Conservation (phyloP, 2,329 filamentous ascomycete genomes). For the Cercospora citrullina region DNA sequence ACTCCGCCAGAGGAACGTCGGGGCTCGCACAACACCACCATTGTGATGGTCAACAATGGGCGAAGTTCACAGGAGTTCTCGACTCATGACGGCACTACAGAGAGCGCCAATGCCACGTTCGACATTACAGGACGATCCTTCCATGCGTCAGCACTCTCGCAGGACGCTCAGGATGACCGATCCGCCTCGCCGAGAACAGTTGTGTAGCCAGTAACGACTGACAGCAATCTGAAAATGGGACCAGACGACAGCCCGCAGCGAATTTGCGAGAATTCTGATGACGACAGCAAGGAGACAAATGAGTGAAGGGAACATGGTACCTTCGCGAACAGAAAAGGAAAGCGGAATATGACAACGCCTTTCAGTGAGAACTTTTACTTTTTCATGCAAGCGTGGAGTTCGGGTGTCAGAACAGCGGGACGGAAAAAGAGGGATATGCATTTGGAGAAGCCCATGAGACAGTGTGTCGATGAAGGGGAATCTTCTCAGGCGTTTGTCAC, state of each 20-base stretch:
- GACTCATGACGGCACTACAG: conserved; percentile 1
- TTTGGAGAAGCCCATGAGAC: neutral
- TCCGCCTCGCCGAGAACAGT: neutral
- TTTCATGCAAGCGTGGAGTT: conserved; percentile 1
- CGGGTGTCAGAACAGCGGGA: neutral
- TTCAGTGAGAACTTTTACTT: neutral
- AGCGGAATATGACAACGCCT: neutral
- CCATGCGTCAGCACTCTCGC: neutral
- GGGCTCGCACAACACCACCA: conserved; percentile 18
- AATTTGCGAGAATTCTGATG: no score
- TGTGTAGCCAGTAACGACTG: neutral
- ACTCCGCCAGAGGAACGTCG: conserved; percentile 14
- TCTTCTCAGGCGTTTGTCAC: neutral
- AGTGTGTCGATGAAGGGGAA: conserved; percentile 13
- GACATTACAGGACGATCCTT: conserved; percentile 6
- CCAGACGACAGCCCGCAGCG: no score
- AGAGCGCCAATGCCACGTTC: conserved; percentile 2
- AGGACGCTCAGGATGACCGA: neutral
- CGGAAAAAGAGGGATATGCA: neutral
- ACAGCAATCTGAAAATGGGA: no score
- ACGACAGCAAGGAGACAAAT: no score
- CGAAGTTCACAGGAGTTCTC: neutral
- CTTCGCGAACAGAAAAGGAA: neutral
- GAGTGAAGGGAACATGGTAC: neutral
- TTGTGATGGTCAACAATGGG: conserved; percentile 20